phyloP scores from a whole-genome alignment of 768 basidiomycete genomes.

The Boletus speciosus region DNA sequence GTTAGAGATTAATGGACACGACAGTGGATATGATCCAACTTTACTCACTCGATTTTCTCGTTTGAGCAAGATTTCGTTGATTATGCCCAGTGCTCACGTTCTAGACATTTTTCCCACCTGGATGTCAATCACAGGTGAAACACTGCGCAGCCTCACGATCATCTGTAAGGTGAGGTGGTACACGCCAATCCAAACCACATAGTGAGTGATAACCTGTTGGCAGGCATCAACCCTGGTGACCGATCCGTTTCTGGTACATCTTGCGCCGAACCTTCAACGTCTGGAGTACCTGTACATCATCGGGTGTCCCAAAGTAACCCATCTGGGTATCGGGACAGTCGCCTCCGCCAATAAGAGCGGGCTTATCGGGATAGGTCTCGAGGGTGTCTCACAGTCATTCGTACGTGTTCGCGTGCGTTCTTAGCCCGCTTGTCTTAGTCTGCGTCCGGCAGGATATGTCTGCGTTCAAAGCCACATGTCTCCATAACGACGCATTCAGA shows the following conservation, averaged over 20 bases:
- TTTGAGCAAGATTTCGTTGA: slow-evolving; percentile 57
- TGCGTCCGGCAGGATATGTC: slow-evolving; percentile 47
- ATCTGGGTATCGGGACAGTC: slow-evolving; percentile 53
- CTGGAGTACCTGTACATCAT: slow-evolving; percentile 58
- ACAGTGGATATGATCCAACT: slow-evolving; percentile 44
- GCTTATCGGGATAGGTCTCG: slow-evolving; percentile 54
- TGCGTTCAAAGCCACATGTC: slow-evolving; percentile 41
- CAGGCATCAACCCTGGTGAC: slow-evolving; percentile 59
- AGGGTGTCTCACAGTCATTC: slow-evolving; percentile 58
- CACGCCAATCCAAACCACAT: neutral
- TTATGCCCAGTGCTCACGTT: slow-evolving; percentile 67
- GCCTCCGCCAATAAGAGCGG: slow-evolving; percentile 44
- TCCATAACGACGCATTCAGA: slow-evolving; percentile 33
- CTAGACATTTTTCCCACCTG: slow-evolving; percentile 49
- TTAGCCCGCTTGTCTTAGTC: neutral
- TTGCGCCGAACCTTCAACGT: slow-evolving; percentile 47
- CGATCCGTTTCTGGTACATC: slow-evolving; percentile 47
- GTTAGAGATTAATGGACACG: slow-evolving; percentile 71
- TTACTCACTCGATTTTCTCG: slow-evolving; percentile 49
- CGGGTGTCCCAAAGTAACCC: slow-evolving; percentile 69
- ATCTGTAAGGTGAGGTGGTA: slow-evolving; percentile 59
- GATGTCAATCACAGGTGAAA: slow-evolving; percentile 42
- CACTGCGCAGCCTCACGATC: slow-evolving; percentile 56
- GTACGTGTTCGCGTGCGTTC: slow-evolving; percentile 38
- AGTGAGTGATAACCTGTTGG: neutral